These are phyloP conservation scores for Neurospora sublineolata DNA, from an alignment of 495 filamentous ascomycete genomes.

Conservation along the genomic window DNA sequence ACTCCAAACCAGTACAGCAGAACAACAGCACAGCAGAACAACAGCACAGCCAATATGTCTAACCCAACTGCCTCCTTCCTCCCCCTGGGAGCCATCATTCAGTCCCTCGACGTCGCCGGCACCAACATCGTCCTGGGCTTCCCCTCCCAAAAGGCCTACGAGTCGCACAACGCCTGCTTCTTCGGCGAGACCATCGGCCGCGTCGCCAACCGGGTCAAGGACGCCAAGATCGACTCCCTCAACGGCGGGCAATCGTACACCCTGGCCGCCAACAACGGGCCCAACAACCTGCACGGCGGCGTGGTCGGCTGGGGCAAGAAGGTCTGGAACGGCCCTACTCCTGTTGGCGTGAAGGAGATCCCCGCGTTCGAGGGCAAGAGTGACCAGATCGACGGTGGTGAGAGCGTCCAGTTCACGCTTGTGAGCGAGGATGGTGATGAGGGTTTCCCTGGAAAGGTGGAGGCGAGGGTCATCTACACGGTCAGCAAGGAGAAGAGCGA, in stretches of 20 bases:
- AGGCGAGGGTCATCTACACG: conserved; percentile 68
- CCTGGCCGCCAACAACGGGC: conserved; percentile 62
- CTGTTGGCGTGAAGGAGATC: conserved; percentile 37
- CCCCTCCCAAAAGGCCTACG: conserved; percentile 60
- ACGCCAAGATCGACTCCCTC: conserved; percentile 56
- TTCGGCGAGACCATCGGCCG: conserved; percentile 93
- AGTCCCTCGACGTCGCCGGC: conserved; percentile 63
- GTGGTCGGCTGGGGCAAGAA: conserved; percentile 72
- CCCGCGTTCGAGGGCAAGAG: conserved; percentile 39
- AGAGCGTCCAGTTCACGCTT: conserved; percentile 67
- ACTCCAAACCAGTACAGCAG: too few species aligned
- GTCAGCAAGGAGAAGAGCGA: conserved; percentile 48
- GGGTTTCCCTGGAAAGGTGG: conserved; percentile 75
- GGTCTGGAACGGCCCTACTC: conserved; percentile 64
- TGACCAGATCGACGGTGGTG: conserved; percentile 53
- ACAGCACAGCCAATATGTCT: conserved; percentile 25
- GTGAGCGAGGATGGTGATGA: conserved; percentile 67
- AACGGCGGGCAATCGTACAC: conserved; percentile 58
- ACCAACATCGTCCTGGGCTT: conserved; percentile 83
- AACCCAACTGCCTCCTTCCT: conserved; percentile 53
- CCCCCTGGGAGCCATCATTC: conserved; percentile 77
- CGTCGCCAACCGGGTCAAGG: conserved; percentile 73
- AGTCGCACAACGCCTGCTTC: conserved; percentile 58
- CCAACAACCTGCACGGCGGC: conserved; percentile 78
- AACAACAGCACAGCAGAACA: too few species aligned